Evolutionary conservation across 2,329 filamentous ascomycete genomes (phyloP).

Genomic region (Pseudogymnoascus sp.): DNA sequence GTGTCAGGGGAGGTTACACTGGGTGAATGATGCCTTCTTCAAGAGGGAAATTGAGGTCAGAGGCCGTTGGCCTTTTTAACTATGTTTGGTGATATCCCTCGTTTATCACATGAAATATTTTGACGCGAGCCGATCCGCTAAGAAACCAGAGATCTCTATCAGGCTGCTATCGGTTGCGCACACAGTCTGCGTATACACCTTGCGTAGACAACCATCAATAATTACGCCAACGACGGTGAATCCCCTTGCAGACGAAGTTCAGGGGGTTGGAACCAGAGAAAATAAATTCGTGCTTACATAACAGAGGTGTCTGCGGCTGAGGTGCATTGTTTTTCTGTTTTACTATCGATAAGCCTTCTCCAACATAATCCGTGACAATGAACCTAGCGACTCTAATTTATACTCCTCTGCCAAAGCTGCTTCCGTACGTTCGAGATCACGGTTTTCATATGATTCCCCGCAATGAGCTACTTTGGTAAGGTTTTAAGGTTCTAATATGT

Average conservation of each 20-base stretch:
- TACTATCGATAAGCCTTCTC: neutral
- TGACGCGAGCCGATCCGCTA: neutral
- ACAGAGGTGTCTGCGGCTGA: neutral
- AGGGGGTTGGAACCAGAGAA: no score
- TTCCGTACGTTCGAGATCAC: neutral
- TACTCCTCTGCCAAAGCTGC: neutral
- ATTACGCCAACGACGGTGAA: neutral
- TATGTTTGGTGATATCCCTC: neutral
- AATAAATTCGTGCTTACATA: neutral
- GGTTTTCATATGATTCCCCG: neutral
- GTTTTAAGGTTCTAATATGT: no score
- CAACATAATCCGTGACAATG: neutral
- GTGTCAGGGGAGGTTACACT: neutral
- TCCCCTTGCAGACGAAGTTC: neutral
- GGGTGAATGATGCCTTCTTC: neutral
- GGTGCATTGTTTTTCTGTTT: neutral
- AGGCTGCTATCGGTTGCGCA: neutral
- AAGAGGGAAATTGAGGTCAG: neutral
- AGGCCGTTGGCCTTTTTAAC: neutral
- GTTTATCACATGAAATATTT: slow-evolving; percentile 8
- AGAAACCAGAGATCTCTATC: neutral
- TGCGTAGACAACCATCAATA: neutral
- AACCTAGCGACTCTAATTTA: no score
- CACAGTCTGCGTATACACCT: neutral
- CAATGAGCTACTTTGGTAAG: neutral